phyloP scores from a whole-genome alignment of 2,329 filamentous ascomycete genomes.

The Pseudogymnoascus sp. region DNA sequence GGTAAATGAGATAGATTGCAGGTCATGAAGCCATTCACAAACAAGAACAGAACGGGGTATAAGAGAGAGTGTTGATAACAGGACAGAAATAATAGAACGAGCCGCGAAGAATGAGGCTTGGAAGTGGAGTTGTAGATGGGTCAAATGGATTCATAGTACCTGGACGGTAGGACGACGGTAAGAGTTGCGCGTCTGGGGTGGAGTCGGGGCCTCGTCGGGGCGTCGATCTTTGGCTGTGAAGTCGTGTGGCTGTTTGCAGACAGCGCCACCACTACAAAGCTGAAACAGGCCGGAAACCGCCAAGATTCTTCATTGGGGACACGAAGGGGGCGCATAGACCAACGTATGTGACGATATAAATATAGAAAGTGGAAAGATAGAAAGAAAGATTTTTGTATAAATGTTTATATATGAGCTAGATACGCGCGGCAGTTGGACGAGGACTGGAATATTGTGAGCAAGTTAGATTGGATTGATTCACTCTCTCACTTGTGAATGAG shows the following conservation, averaged over 20 bases:
- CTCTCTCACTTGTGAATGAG: neutral
- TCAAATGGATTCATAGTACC: neutral
- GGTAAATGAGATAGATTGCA: neutral
- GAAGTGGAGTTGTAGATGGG: constrained; percentile 7
- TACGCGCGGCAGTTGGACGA: neutral
- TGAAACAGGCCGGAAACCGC: constrained; percentile 1
- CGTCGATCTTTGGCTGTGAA: neutral
- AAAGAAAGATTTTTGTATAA: neutral
- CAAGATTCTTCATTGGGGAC: neutral
- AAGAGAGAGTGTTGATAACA: constrained; percentile 6
- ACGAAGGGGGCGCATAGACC: neutral
- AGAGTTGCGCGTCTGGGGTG: constrained; percentile 3
- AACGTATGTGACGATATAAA: neutral
- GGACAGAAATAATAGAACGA: neutral
- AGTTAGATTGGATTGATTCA: neutral
- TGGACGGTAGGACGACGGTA: neutral
- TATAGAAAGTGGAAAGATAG: neutral
- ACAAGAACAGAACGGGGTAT: constrained; percentile 3
- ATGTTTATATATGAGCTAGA: no score
- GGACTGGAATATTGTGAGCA: neutral
- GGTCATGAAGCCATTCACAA: neutral
- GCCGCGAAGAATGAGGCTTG: constrained; percentile 1
- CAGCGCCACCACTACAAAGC: neutral
- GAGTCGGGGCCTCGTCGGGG: neutral
- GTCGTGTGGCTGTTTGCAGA: neutral